These are phyloP conservation scores for Aurifilum marmelostoma DNA, from an alignment of 2,329 filamentous ascomycete species.

Conservation along the genomic window DNA sequence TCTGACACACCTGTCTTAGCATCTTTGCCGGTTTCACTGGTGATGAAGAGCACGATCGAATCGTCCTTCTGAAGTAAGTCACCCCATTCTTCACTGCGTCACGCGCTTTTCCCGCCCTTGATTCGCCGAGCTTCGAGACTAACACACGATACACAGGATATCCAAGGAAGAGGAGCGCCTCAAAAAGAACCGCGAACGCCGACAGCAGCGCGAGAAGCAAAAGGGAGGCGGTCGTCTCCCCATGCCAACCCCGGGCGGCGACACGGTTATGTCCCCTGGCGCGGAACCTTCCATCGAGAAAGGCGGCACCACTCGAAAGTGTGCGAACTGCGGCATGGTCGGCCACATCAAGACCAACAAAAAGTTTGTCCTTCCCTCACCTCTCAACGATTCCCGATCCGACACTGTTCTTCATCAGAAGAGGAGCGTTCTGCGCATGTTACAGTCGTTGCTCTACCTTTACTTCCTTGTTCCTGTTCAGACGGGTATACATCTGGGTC, in stretches of 20 bases:
- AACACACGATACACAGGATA: slow-evolving; percentile 50
- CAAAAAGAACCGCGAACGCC: slow-evolving; percentile 87
- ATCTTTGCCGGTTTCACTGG: slow-evolving; percentile 66
- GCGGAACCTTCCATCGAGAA: slow-evolving; percentile 50
- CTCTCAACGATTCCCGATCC: neutral
- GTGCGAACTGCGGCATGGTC: slow-evolving; percentile 94
- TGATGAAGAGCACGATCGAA: slow-evolving; percentile 67
- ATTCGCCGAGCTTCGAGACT: neutral
- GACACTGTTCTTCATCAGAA: too few species aligned
- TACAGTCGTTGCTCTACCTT: too few species aligned
- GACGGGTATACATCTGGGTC: neutral
- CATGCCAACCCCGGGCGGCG: slow-evolving; percentile 29
- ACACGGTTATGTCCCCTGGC: slow-evolving; percentile 43
- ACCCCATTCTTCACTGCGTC: neutral
- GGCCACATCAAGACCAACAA: slow-evolving; percentile 99
- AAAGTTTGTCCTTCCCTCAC: slow-evolving; percentile 65
- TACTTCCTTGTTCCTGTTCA: neutral
- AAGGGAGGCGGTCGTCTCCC: slow-evolving; percentile 54
- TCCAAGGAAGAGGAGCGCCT: slow-evolving; percentile 80
- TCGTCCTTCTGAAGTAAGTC: slow-evolving; percentile 59
- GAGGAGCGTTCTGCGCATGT: neutral
- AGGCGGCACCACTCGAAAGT: slow-evolving; percentile 81
- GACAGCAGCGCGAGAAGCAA: slow-evolving; percentile 87
- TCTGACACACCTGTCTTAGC: slow-evolving; percentile 40
- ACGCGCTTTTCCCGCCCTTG: neutral